These are phyloP conservation scores for Acidomyces sp. DNA, from an alignment of 495 filamentous ascomycete species.

Conservation along the genomic window DNA sequence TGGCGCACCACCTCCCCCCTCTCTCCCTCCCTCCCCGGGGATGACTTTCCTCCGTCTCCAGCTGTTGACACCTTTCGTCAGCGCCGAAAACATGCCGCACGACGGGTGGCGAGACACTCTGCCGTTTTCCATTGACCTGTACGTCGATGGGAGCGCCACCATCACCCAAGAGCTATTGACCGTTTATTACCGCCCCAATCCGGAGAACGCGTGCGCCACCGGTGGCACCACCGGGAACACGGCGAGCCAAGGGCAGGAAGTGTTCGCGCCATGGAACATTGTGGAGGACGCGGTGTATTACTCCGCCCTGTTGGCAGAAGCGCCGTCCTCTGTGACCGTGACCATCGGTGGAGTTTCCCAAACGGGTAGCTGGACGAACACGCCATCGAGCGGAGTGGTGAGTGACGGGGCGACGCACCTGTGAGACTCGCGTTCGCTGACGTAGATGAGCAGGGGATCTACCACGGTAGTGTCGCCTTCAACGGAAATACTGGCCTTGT, in stretches of 20 bases:
- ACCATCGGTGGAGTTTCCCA: not conserved
- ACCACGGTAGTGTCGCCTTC: not conserved
- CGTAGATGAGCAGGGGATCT: too few relatives aligned
- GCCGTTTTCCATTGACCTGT: constrained; percentile 44
- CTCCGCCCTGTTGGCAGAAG: not conserved
- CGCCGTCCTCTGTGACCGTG: not conserved
- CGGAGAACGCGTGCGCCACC: constrained; percentile 25
- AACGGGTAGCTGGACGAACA: not conserved
- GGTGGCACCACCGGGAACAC: constrained; percentile 27
- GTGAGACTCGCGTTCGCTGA: too few relatives aligned
- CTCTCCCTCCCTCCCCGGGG: constrained; percentile 26
- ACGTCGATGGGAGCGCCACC: constrained; percentile 13
- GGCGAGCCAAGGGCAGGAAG: not conserved
- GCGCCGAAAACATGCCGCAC: constrained; percentile 28
- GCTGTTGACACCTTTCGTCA: constrained; percentile 38
- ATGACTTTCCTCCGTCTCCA: constrained; percentile 29
- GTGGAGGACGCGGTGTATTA: not conserved
- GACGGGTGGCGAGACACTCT: constrained; percentile 44
- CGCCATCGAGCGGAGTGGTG: not conserved
- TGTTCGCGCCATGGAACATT: not conserved
- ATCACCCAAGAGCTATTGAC: constrained; percentile 38
- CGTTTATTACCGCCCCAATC: constrained; percentile 50
- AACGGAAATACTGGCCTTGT: not conserved
- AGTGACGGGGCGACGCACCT: too few relatives aligned
- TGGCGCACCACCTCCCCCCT: too few relatives aligned